These are phyloP conservation scores for Dipteronia dyeriana DNA, from an alignment of 345 rosid genomes.

Conservation along the genomic window DNA sequence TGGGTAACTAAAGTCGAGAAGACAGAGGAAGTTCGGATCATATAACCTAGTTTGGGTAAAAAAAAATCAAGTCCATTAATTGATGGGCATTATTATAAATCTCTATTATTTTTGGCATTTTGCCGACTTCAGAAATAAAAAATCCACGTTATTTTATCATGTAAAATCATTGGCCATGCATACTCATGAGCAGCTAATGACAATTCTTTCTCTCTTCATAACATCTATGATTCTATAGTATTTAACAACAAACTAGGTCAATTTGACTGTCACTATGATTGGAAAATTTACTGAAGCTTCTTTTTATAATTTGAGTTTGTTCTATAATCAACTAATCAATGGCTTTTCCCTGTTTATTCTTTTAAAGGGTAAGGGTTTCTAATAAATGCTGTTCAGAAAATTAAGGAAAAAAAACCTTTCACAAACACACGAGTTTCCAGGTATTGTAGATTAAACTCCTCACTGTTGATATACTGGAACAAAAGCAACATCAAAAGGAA, in stretches of 20 bases:
- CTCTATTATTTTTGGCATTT: not conserved
- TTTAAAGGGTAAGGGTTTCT: not conserved
- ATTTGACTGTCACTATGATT: no score
- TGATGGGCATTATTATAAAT: not conserved
- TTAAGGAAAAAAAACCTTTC: not conserved
- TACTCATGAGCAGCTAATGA: no score
- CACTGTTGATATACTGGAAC: constrained; percentile 1
- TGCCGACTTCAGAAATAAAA: not conserved
- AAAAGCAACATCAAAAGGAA: constrained; percentile 13
- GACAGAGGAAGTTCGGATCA: not conserved
- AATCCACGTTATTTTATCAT: no score
- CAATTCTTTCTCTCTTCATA: no score
- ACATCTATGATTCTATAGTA: no score
- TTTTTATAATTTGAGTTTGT: no score
- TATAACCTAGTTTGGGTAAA: not conserved
- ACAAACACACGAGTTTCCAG: not conserved
- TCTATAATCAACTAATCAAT: no score
- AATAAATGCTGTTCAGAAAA: not conserved
- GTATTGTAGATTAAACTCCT: not conserved
- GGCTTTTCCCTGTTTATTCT: not conserved
- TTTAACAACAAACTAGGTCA: no score
- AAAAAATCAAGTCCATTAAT: not conserved
- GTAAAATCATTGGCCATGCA: no score
- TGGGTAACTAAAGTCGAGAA: not conserved
- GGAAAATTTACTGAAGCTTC: no score